Base-by-base conservation (phyloP, 306 rosid genomes). In the Boehmeria nivea region DNA sequence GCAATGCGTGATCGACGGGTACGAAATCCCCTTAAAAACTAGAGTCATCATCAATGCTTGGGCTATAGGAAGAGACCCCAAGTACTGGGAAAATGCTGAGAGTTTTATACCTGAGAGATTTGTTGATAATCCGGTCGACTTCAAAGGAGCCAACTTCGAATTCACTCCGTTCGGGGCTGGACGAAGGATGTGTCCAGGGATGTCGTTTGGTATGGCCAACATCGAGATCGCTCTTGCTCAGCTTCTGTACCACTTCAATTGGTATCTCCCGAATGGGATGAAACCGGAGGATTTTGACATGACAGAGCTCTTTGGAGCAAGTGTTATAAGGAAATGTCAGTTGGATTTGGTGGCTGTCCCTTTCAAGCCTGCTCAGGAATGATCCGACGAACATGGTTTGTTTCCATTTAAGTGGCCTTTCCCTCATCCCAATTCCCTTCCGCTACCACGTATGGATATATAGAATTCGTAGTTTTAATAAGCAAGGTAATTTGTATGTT, bases 21-120 rank as follows among this genome's bases (percentile, higher is more conserved):
- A 42, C 46, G 18, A 42, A 42, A 7, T 42, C 18, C 46, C 46
- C 10, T 9, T 8, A n/a, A 3, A 14, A 14, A 31, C 46, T 2
- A 42, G 8, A 16, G 18, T 42, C 18, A 14, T 42, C 1, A 1
- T 42, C 21, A 42, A 42, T 14, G 46, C 46, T 42, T 42, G 46
- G 20, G 18, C 20, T 0, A 42, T 42, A 14, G 18, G 18, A 42
- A 14, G 46, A n/a, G 46, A 42, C 6, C 46, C 18, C 18, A 13
- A 42, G 46, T n/a, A 42, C 46, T n/a, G 46, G 6, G 18, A 42
- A 6, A 21, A 52, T 52, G 39, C 42, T 3, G 42, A 52, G 58
- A 52, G 58, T 16, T 31, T 52, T 16, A 12, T 52, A 9, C 58
- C 58, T 1, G 58, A 52, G 42, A 52, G 40, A 5, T 52, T 52